Evolutionary conservation across 2,329 filamentous ascomycete genomes (phyloP), one percentile per base, ranked within the genome.

Genomic region (Diaporthe citrichinensis): DNA sequence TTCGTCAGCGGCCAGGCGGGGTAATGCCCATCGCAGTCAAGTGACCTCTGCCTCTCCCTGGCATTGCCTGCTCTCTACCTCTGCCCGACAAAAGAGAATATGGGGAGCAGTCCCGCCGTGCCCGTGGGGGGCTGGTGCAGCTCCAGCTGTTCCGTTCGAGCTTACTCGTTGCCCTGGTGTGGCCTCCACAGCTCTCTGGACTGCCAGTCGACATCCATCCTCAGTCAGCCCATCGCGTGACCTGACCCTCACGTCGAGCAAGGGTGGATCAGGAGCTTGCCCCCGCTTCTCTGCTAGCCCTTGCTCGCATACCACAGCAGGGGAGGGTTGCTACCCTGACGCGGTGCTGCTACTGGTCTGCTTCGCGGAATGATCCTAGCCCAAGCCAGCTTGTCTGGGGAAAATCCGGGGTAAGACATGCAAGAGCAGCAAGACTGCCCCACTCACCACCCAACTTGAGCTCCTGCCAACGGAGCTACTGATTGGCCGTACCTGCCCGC

Each of bases 331-430:
- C 23, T 44, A 23, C 57, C 71, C 58, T 61, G 46, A 51, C 28
- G 44, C 44, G 20, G 20, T 31, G 49, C 31, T 46, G 31, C 57
- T 62, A 34, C 49, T 53, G 34, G 49, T 25, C 39, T 44, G 58
- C 4, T 72, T 44, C 25, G 46, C 58, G n/a, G 71, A 62, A 44
- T 73, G 46, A 39, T 39, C 46, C 46, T 55, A 69, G 49, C 65
- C 36, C 46, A 15, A 31, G 31, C 28, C 49, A 69, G 65, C 65
- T 53, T 31, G 61, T 65, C 65, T 59, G 72, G 76, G 76, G 76
- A 74, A 73, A 77, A 77, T 75, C 76, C 53, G 76, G 76, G 76
- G 76, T 73, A 77, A 8, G 23, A 67, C 46, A 69, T 72, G 69
- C 49, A 73, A 59, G 41, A 65, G 41, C 58, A 62, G 58, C 36